Percentiles rank a stretch among this genome's conserved stretches.
phyloP scores from a whole-genome alignment of 2,329 filamentous ascomycete species.

The Fusarium brevicatenulatum region DNA sequence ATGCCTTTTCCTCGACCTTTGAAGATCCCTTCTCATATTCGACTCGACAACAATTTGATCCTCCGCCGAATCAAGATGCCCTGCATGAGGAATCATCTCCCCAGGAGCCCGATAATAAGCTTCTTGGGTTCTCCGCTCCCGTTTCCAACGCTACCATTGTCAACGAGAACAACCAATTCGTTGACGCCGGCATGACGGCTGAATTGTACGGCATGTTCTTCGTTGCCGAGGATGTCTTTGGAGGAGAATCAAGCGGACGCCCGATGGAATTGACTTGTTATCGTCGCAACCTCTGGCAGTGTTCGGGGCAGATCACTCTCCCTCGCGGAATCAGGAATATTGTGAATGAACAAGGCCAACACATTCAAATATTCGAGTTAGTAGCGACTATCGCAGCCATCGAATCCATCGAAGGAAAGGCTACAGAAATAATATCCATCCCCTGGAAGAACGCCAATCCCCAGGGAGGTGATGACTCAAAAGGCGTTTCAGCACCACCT shows the following conservation, averaged over 20 bases:
- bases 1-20: conserved; percentile 69
- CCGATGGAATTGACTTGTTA: conserved; percentile 93
- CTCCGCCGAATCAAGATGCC: conserved; percentile 55
- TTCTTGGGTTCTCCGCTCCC: conserved; percentile 78
- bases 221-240: conserved; percentile 82
- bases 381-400: conserved; percentile 85
- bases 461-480: conserved; percentile 61
- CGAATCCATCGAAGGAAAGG: conserved; percentile 91
- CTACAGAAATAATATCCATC: conserved; percentile 94
- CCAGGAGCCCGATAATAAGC: conserved; percentile 72
- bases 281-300: conserved; percentile 93
- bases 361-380: conserved; percentile 79
- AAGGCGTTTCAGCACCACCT: conserved; percentile 61
- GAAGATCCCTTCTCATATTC: conserved; percentile 73
- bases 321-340: conserved; percentile 78
- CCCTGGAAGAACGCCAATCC: conserved; percentile 87
- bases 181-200: conserved; percentile 74
- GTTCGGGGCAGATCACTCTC: conserved; percentile 85
- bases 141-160: conserved; percentile 69
- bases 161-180: conserved; percentile 71
- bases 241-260: conserved; percentile 64
- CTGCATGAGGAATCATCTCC: conserved; percentile 60
- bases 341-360: conserved; percentile 77
- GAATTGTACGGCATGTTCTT: conserved; percentile 92
- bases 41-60: conserved; percentile 58